Percentiles rank a stretch among this genome's conserved stretches.
Conservation (phyloP, 768 basidiomycete species). For the Agrocybe chaxingu region DNA sequence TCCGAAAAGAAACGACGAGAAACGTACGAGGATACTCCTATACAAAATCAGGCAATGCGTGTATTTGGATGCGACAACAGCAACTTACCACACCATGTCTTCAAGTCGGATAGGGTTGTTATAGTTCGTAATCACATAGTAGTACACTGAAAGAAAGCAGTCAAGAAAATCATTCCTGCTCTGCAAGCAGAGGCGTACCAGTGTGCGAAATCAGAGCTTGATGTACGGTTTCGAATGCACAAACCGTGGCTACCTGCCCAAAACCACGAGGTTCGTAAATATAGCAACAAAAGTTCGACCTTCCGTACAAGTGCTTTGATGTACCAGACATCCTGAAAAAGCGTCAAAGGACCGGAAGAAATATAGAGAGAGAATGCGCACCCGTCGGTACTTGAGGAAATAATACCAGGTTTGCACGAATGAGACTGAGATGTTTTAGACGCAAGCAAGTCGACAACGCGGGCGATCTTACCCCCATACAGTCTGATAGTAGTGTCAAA, state of each 20-base stretch:
- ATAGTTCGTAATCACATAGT: conserved; percentile 52
- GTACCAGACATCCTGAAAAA: conserved; percentile 43
- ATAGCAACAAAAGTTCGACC: background rate
- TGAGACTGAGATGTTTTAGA: conserved; percentile 34
- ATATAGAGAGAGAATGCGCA: conserved; percentile 10
- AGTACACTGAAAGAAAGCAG: conserved; percentile 38
- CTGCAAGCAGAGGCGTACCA: conserved; percentile 24
- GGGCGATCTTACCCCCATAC: conserved; percentile 44
- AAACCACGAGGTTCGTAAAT: background rate
- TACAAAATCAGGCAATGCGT: background rate
- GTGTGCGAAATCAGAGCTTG: conserved; percentile 55
- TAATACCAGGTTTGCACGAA: conserved; percentile 58
- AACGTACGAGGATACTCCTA: conserved; percentile 51
- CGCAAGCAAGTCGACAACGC: background rate
- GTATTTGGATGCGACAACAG: background rate
- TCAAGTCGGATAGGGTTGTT: conserved; percentile 36
- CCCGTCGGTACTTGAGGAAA: conserved; percentile 44
- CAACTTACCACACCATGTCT: conserved; percentile 45
- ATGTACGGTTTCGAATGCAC: conserved; percentile 49
- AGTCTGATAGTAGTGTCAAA: conserved; percentile 27
- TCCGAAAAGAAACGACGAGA: too few relatives aligned
- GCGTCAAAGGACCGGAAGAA: conserved; percentile 7
- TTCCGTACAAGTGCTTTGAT: conserved; percentile 44
- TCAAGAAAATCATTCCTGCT: background rate
- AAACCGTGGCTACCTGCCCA: conserved; percentile 42